phyloP scores from a whole-genome alignment of 1,284 basidiomycete genomes.

The Cerioporus squamosus region DNA sequence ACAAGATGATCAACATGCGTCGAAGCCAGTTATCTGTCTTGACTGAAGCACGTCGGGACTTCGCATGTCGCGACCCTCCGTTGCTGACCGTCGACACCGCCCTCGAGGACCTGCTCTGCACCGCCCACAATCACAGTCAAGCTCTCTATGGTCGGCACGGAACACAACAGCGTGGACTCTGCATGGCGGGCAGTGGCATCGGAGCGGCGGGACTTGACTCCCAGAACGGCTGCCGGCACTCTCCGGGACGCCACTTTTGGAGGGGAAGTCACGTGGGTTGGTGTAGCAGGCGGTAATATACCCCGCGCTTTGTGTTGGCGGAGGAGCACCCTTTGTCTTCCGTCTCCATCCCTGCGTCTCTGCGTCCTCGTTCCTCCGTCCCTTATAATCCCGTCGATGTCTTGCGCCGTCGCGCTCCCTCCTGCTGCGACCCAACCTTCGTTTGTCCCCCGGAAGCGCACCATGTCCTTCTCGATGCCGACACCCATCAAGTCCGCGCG shows the following conservation, averaged over 20 bases:
- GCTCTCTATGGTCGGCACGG: conserved; percentile 13
- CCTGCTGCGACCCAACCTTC: conserved; percentile 11
- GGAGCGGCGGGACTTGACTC: conserved; percentile 18
- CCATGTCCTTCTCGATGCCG: conserved; percentile 38
- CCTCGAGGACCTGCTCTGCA: neutral
- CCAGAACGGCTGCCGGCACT: conserved; percentile 9
- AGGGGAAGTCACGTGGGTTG: conserved; percentile 22
- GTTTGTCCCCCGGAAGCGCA: conserved; percentile 34
- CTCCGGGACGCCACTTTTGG: conserved; percentile 11
- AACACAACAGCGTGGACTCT: conserved; percentile 27
- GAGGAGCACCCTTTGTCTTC: conserved; percentile 27
- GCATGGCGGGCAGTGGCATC: conserved; percentile 20
- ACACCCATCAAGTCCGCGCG: conserved; percentile 31
- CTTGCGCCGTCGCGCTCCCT: conserved; percentile 22
- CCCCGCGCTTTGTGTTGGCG: conserved; percentile 22
- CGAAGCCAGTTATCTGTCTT: conserved; percentile 3
- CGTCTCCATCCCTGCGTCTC: conserved; percentile 21
- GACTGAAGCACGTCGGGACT: neutral
- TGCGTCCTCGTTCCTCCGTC: conserved; percentile 14
- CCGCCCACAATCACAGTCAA: neutral
- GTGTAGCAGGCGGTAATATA: conserved; percentile 20
- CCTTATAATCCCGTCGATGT: conserved; percentile 28
- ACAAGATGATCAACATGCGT: conserved; percentile 20
- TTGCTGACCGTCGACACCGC: conserved; percentile 1
- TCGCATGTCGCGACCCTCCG: neutral